Percentiles rank a stretch among this genome's conserved stretches.
These are phyloP conservation scores for Sambucus nigra DNA, from an alignment of 129 eudicot species.

Conservation along the genomic window DNA sequence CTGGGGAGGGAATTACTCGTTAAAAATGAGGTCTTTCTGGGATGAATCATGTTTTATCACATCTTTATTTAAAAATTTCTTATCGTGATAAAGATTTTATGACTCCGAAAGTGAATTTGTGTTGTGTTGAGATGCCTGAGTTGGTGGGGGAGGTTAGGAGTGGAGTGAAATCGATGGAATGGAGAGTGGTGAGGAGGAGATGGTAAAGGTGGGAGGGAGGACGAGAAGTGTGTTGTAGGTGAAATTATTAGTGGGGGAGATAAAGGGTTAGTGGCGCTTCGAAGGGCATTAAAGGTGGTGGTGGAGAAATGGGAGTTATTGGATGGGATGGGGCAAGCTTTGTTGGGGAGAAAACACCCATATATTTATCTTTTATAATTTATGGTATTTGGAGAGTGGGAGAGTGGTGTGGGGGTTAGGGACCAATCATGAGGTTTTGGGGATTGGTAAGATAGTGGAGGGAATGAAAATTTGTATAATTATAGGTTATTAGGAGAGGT, in stretches of 20 bases:
- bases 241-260: slow-evolving; percentile 25
- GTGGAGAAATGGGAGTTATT: slow-evolving; percentile 27
- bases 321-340: too few relatives aligned
- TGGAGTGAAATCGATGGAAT: slow-evolving; percentile 41
- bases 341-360: slow-evolving; percentile 47
- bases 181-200: slow-evolving; percentile 53
- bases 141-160: slow-evolving; percentile 44
- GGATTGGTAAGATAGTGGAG: too few relatives aligned
- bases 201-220: slow-evolving; percentile 78
- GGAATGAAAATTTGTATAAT: too few relatives aligned
- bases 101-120: slow-evolving; percentile 38
- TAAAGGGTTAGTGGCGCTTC: slow-evolving; percentile 27
- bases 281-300: slow-evolving; percentile 49
- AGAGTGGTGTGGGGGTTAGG: too few relatives aligned
- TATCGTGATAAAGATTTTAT: slow-evolving; percentile 20
- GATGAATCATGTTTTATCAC: too few relatives aligned
- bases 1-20: too few relatives aligned
- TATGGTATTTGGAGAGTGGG: too few relatives aligned
- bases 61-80: slow-evolving; percentile 33
- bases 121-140: slow-evolving; percentile 73
- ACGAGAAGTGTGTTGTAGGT: slow-evolving; percentile 63
- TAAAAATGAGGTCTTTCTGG: too few relatives aligned
- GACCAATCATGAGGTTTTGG: too few relatives aligned
- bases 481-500: too few relatives aligned
- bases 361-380: slow-evolving; percentile 27